Base-by-base conservation (phyloP, 306 rosid species). In the Ochetophila trinervis region DNA sequence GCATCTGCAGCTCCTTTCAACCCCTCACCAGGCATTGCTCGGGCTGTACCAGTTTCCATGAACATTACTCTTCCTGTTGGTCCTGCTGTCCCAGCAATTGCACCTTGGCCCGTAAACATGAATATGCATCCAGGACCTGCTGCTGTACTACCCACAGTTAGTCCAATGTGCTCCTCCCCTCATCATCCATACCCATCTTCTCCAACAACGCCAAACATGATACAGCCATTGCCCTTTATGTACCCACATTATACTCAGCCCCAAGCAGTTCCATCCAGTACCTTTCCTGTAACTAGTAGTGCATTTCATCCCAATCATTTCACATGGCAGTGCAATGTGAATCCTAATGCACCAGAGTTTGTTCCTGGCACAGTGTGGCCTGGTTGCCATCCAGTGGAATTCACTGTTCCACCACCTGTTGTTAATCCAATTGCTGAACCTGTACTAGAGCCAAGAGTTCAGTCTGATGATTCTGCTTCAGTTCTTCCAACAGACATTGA, bases 1-100 rank as follows among this genome's bases (percentile, higher is more conserved):
- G 99, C 99, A 24, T 88, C 96, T 48, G 99, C 99, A 20, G 88
- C 91, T 78, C 99, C 97, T 57, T 94, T 90, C 81, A 94, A 88
- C 71, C 99, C 99, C 60, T 78, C 96, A 19, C 86, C 91, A 32
- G 66, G 80, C 60, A 78, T 78, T 74, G 78, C 84, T 48, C 96
- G 90, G 27, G 74, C 90, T 69, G 80, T 93, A 62, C 85, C 93
- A 6, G 82, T 88, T 76, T 53, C 88, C 82, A 68, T 86, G 88
- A 90, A 81, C 67, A 76, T 87, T 62, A 62, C 83, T 49, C 86
- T 84, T 81, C 87, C 93, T 61, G 74, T 88, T 52, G 87, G 85
- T 64, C 85, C 89, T 66, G 56, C 82, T 54, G 71, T 83, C 77
- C 86, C 90, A 60, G 56, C 85, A 57, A 79, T 91, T 68, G 86